Evolutionary conservation across 495 filamentous ascomycete species (phyloP).

Genomic region (Sordaria brevicollis): DNA sequence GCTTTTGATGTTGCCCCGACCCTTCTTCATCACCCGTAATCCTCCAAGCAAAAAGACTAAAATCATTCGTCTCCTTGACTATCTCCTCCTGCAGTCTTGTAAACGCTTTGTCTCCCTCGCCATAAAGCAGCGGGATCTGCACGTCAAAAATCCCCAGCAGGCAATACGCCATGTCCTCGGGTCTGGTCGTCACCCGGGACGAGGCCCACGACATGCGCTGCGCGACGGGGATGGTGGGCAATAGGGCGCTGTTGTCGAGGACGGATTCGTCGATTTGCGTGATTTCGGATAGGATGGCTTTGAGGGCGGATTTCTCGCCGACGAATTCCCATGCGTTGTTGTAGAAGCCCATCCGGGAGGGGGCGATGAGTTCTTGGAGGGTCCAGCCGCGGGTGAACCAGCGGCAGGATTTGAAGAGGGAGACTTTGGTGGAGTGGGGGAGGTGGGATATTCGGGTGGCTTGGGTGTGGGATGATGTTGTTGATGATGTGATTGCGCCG

Average conservation of each 20-base stretch:
- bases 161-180: conserved; percentile 19
- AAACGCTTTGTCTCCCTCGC: conserved; percentile 12
- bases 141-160: conserved; percentile 20
- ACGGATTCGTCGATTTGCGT: conserved; percentile 5
- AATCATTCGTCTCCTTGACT: conserved; percentile 9
- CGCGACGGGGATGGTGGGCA: conserved; percentile 4
- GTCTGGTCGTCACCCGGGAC: conserved; percentile 5
- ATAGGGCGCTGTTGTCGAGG: background rate
- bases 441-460: background rate
- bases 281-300: conserved; percentile 1
- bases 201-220: conserved; percentile 18
- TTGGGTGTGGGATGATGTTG: background rate
- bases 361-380: conserved; percentile 31
- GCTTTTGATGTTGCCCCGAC: background rate
- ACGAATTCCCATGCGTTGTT: conserved; percentile 17
- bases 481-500: background rate
- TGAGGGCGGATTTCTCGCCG: conserved; percentile 5
- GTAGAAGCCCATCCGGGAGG: conserved; percentile 19
- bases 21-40: background rate
- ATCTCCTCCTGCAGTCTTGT: conserved; percentile 12
- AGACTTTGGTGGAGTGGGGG: background rate
- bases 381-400: conserved; percentile 31
- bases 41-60: conserved; percentile 8
- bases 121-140: conserved; percentile 11
- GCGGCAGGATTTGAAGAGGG: conserved; percentile 3